Evolutionary conservation across 2,329 filamentous ascomycete species (phyloP).

Genomic region (Monosporascus sp.): DNA sequence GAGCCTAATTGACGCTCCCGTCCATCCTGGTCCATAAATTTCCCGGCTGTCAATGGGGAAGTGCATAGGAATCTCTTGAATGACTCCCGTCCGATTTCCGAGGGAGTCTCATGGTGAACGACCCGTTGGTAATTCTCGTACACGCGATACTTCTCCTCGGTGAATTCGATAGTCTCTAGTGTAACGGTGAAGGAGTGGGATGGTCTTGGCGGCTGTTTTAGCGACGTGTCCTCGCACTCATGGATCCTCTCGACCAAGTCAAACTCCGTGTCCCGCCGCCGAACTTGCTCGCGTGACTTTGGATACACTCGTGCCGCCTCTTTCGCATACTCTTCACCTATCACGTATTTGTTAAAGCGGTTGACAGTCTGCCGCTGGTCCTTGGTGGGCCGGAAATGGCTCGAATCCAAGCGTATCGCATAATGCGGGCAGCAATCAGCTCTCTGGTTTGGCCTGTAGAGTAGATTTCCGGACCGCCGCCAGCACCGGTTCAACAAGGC

Average conservation of each 20-base stretch:
- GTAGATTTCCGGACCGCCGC: constrained; percentile 65
- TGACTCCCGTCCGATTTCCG: constrained; percentile 52
- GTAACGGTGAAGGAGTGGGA: constrained; percentile 64
- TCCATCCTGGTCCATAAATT: constrained; percentile 40
- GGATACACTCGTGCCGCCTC: constrained; percentile 61
- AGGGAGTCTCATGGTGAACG: constrained; percentile 63
- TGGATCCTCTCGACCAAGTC: constrained; percentile 62
- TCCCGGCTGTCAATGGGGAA: constrained; percentile 56
- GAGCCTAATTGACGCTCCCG: constrained; percentile 58
- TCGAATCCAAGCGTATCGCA: constrained; percentile 67
- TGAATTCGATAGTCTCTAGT: constrained; percentile 65
- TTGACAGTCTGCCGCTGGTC: constrained; percentile 74
- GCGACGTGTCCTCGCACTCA: constrained; percentile 54
- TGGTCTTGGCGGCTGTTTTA: constrained; percentile 57
- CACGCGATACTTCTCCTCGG: constrained; percentile 68
- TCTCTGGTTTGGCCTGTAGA: constrained; percentile 75
- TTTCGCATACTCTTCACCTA: constrained; percentile 63
- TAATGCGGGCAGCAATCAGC: constrained; percentile 90
- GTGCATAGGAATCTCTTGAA: constrained; percentile 71
- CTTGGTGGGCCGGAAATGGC: constrained; percentile 58
- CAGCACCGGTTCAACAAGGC: constrained; percentile 68
- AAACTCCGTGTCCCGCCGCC: constrained; percentile 62
- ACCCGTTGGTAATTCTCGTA: constrained; percentile 71
- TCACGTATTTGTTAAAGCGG: constrained; percentile 66
- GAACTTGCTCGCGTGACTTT: constrained; percentile 59